Evolutionary conservation across 2,329 filamentous ascomycete species (phyloP), one percentile per base, ranked within the genome.

Genomic region (Penicillium aurantiogriseum): DNA sequence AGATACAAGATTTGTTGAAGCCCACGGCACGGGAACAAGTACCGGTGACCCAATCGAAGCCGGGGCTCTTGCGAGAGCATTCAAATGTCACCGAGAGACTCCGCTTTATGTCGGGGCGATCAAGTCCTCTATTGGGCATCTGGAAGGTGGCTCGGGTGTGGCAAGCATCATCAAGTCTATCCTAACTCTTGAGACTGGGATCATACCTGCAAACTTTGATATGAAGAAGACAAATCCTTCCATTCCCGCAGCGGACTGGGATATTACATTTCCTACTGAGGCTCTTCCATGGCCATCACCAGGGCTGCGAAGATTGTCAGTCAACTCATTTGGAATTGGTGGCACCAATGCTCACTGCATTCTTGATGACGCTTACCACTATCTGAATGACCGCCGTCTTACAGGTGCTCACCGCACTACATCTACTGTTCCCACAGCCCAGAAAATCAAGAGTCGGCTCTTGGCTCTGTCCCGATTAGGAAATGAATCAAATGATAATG

Each of bases 121-220:
- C 48, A 69, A 70, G 38, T 56, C 67, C 31, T 63, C 58, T 13
- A 54, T 68, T 27, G 71, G 71, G 0, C 71, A 74, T 58, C 44
- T 63, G 2, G 71, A 74, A 58, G 67, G 68, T 19, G 60, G 63
- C 6, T 61, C 65, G 2, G 71, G 71, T 1, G 44, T 74, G 21
- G 67, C 71, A 13, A 62, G 67, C 21, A 52, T 74, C 1, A 79
- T 80, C 59, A 80, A 80, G 57, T 66, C 74, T 1, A 70, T 74
- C 0, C 62, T 80, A 51, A 72, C 76, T 57, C 65, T 81, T 4
- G 78, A 81, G 60, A 74, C 75, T 38, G 77, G 76, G 0, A 72
- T 79, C 15, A 74, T 80, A 25, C 72, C 76, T 9, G 75, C 78
- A 3, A 80, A 79, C 54, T 67, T 67, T 53, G 73, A 77, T 54